These are phyloP conservation scores for Phoma sp. DNA, from an alignment of 2,329 filamentous ascomycete species.

Conservation along the genomic window DNA sequence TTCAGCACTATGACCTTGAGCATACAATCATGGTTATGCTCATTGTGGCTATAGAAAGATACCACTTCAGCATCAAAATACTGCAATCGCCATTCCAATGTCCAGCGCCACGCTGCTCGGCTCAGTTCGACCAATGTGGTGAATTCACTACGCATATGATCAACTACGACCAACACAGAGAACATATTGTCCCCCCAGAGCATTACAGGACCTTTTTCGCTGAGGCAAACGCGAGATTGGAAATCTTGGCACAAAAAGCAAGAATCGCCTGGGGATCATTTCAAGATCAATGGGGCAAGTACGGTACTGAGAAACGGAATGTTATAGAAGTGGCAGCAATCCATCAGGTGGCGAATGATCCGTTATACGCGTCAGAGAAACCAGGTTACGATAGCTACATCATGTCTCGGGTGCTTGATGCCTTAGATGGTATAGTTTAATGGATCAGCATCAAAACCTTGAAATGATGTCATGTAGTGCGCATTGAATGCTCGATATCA, in stretches of 20 bases:
- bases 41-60: neutral
- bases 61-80: slow-evolving; percentile 3
- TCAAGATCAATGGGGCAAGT: neutral
- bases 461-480: no score
- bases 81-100: slow-evolving; percentile 3
- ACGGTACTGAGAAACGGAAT: slow-evolving; percentile 1
- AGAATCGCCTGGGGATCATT: neutral
- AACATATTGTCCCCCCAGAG: slow-evolving; percentile 1
- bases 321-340: neutral
- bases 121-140: neutral
- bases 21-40: slow-evolving; percentile 2
- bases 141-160: slow-evolving; percentile 7
- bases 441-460: no score
- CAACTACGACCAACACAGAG: neutral
- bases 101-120: neutral
- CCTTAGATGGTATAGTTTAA: no score
- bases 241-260: neutral
- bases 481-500: no score
- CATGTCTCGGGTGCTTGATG: no score
- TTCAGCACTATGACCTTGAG: neutral
- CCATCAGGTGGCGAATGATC: slow-evolving; percentile 3
- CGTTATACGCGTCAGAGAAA: slow-evolving; percentile 1
- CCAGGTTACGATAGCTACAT: neutral
- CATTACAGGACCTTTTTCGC: neutral
- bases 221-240: neutral